Conservation (phyloP, 2,329 filamentous ascomycete genomes). For the Hypoxylon sp. region DNA sequence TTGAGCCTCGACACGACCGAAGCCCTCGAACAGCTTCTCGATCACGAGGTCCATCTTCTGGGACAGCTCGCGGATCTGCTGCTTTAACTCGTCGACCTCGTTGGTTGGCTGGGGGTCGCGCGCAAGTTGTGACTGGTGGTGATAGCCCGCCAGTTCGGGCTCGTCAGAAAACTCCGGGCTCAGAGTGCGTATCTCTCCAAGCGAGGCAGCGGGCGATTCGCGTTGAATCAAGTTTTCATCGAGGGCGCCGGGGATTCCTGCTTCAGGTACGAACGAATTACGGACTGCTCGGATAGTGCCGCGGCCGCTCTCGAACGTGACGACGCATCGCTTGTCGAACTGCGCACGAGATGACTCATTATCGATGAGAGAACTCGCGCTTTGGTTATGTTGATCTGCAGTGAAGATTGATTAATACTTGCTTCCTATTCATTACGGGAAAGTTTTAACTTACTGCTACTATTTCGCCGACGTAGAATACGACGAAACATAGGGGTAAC, state of each 20-base stretch:
- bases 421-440: not conserved
- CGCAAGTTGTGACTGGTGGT: too few relatives aligned
- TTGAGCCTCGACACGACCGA: not conserved
- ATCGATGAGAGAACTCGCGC: not conserved
- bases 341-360: not conserved
- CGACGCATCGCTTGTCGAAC: not conserved
- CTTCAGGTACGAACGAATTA: not conserved
- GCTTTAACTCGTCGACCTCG: not conserved
- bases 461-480: not conserved
- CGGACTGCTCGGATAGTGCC: not conserved
- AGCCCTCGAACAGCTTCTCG: not conserved
- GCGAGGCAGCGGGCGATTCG: not conserved
- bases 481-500: constrained; percentile 1
- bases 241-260: not conserved
- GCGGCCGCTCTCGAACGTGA: not conserved
- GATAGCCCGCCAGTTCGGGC: too few relatives aligned
- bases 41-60: not conserved
- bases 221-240: not conserved
- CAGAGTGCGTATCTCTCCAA: too few relatives aligned
- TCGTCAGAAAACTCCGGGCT: too few relatives aligned
- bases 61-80: not conserved
- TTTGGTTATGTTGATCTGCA: not conserved
- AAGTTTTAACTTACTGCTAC: not conserved
- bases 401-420: not conserved
- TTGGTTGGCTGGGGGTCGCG: too few relatives aligned